Base-by-base conservation (phyloP, 1,284 basidiomycete species). In the Austropuccinia psidii region DNA sequence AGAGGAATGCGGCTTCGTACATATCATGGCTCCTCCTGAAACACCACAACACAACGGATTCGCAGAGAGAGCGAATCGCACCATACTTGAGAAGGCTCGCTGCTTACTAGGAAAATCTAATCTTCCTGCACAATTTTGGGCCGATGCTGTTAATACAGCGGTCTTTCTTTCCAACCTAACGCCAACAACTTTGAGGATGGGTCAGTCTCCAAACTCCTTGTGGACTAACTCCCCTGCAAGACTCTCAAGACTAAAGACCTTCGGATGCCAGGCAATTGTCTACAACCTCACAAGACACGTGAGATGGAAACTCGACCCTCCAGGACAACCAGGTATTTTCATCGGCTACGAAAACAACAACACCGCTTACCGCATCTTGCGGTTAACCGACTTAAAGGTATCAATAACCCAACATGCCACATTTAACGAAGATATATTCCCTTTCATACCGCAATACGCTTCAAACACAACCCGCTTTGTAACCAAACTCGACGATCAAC, bases 91-190 rank as follows among this genome's bases (percentile, higher is more conserved):
- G 15, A 76, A 74, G 31, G 76, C 75, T 7, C 66, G 78, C 0
- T 77, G 78, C 1, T 76, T 83, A 75, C 75, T 82, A 0, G 41
- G 77, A 4, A 68, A 75, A 19, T 45, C 79, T 0, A 69, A 75
- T 8, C 76, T 83, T 0, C 81, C 79, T 6, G 70, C 66, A 52
- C 74, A 54, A 31, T 79, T 81, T 8, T 83, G 82, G 82, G 78
- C 77, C 0, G 79, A 82, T 64, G 80, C 79, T 0, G 68, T 78
- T 24, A 52, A 74, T 2, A 78, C 81, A 61, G 76, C 75, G 13
- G 73, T 77, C 8, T 83, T 79, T 78, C 24, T 84, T 1, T 76
- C 77, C 43, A 83, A 83, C 70, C 76, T 79, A 0, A 77, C 79
- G 0, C 75, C 79, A 15, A 37, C 27, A 8, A 29, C 31, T 27